Base-by-base conservation (phyloP, 768 basidiomycete genomes). In the Podaxis rugospora region DNA sequence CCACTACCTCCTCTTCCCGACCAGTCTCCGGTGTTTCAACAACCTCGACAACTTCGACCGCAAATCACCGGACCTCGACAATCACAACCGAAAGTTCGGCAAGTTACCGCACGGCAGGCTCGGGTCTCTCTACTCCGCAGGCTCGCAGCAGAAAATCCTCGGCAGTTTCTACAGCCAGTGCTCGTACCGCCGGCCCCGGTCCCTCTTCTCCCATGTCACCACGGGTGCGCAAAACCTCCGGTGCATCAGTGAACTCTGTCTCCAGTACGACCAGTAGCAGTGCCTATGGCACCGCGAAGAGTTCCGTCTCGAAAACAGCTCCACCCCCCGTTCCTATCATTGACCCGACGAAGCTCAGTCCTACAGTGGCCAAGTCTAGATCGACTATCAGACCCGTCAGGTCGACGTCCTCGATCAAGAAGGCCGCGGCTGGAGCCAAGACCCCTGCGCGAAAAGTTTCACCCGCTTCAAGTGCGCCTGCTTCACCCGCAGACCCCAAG, bases 61-160 rank as follows among this genome's bases (percentile, higher is more conserved):
- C 53, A 1, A 37, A 35, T 21, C 36, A 46, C 28, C 44, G 60
- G 21, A 9, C 21, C 7, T 61, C 60, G 18, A 61, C 53, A n/a
- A 35, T 55, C 4, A 63, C 64, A 5, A 62, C 62, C 13, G 64
- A 65, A 13, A 67, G 51, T 42, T 46, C 55, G 6, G 59, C 37
- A 42, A 75, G 79, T 2, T 85, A 81, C 68, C 77, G 76, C 61
- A 81, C 80, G 2, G 78, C 81, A 5, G 74, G 72, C 52, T 77
- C 74, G 7, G 74, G 64, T 32, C 56, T 67, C 3, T 66, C 66
- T 69, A 65, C 67, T 27, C 63, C 66, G 27, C 62, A 60, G 10
- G 37, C 65, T 21, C 71, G 75, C 1, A 71, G 72, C 14, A 67
- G 75, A 18, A 68, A 67, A 23, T 69, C 74, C 9, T 77, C 75